phyloP scores from a whole-genome alignment of 2,329 filamentous ascomycete species.

The Diaporthe aspalathi region DNA sequence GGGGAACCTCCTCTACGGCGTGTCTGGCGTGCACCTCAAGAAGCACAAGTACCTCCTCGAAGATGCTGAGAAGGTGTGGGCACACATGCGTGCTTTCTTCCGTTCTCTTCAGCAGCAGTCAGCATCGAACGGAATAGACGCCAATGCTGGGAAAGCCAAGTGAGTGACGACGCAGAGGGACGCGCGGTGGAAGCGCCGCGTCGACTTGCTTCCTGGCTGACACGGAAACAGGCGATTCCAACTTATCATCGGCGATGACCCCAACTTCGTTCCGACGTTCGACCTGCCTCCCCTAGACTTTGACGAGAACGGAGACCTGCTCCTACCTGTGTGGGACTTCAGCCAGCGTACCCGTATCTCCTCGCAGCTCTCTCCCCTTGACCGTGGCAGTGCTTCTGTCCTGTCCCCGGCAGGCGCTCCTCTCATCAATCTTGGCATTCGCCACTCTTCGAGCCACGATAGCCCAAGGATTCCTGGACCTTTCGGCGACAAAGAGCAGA shows the following conservation, averaged over 20 bases:
- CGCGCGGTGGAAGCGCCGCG: too few relatives aligned
- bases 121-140: slow-evolving; percentile 70
- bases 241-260: slow-evolving; percentile 84
- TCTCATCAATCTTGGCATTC: slow-evolving; percentile 39
- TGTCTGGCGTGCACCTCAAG: slow-evolving; percentile 86
- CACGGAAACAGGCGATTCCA: slow-evolving; percentile 72
- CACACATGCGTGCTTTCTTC: slow-evolving; percentile 77
- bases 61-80: slow-evolving; percentile 81
- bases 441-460: slow-evolving; percentile 39
- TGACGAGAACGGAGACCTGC: slow-evolving; percentile 49
- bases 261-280: slow-evolving; percentile 78
- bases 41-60: slow-evolving; percentile 88
- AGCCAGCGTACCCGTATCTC: slow-evolving; percentile 54
- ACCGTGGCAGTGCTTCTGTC: slow-evolving; percentile 47
- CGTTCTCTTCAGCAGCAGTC: slow-evolving; percentile 60
- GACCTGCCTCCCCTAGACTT: slow-evolving; percentile 69
- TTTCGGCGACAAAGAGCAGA: slow-evolving; percentile 40
- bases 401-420: slow-evolving; percentile 45
- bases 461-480: slow-evolving; percentile 39
- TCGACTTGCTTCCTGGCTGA: slow-evolving; percentile 35
- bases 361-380: slow-evolving; percentile 60
- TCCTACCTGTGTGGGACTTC: slow-evolving; percentile 43
- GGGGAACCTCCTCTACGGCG: slow-evolving; percentile 86
- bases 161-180: slow-evolving; percentile 54
- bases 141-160: slow-evolving; percentile 78